A percentile compares a stretch with the other conserved stretches of the same genome.
These are phyloP conservation scores for Bimuria novae-zelandiae DNA, from an alignment of 2,329 filamentous ascomycete species.

Conservation along the genomic window DNA sequence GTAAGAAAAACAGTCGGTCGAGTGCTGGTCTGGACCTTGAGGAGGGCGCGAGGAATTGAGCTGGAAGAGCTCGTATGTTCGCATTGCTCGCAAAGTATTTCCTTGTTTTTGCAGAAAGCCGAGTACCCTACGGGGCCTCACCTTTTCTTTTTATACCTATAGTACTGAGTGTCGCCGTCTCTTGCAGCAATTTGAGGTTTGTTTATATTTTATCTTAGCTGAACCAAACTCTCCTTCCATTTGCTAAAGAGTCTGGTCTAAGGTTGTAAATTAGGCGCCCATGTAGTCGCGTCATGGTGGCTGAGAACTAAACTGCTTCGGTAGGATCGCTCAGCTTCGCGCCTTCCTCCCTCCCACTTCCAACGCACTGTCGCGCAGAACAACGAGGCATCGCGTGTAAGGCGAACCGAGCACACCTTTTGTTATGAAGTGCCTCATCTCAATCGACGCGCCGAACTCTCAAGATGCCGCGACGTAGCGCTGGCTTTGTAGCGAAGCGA, in stretches of 20 bases:
- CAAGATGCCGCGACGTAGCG: slow-evolving; percentile 30
- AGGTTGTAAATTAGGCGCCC: too few species aligned
- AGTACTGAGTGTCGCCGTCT: too few species aligned
- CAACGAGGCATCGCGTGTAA: background rate
- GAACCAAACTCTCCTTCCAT: background rate
- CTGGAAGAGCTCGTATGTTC: background rate
- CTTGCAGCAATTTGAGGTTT: too few species aligned
- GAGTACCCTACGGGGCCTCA: background rate
- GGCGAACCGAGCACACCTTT: too few species aligned
- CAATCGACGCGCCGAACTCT: background rate
- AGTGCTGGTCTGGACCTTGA: slow-evolving; percentile 11
- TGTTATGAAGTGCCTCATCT: background rate
- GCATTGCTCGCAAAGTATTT: too few species aligned
- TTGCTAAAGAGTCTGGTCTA: too few species aligned
- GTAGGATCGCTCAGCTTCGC: background rate
- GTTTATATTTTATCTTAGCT: too few species aligned
- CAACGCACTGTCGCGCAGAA: background rate
- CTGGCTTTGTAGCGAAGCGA: slow-evolving; percentile 39
- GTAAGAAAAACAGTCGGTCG: slow-evolving; percentile 5
- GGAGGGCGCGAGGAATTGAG: background rate
- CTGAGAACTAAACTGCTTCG: background rate
- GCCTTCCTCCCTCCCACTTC: background rate
- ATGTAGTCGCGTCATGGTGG: slow-evolving; percentile 2
- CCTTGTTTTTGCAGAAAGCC: too few species aligned
- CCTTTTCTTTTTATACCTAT: too few species aligned